These are phyloP conservation scores for Hamamelis virginiana DNA, from an alignment of 164 flowering plant genomes.

Conservation along the genomic window DNA sequence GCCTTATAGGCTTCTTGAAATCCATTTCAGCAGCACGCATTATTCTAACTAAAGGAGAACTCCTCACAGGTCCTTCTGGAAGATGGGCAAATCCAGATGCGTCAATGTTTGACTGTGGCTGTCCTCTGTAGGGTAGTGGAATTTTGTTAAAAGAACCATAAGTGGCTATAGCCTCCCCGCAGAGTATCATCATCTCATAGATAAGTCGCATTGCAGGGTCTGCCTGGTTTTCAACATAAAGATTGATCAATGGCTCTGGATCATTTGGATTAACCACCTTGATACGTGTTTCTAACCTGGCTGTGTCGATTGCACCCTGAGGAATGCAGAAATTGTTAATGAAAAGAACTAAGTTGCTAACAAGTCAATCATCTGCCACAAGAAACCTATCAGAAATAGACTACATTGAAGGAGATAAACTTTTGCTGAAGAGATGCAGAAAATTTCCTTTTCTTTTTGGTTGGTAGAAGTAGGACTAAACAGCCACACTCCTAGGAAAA, in stretches of 20 bases:
- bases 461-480: not conserved
- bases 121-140: slow-evolving; percentile 94
- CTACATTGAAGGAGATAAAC: not conserved
- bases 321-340: slow-evolving; percentile 6
- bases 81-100: slow-evolving; percentile 75
- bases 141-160: slow-evolving; percentile 72
- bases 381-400: not conserved
- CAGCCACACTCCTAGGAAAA: no score
- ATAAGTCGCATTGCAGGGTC: slow-evolving; percentile 96
- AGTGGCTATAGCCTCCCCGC: slow-evolving; percentile 88
- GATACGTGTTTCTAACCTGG: slow-evolving; percentile 76
- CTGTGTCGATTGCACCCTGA: slow-evolving; percentile 84
- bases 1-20: slow-evolving; percentile 81
- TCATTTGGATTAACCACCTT: slow-evolving; percentile 85
- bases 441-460: not conserved
- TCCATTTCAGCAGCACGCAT: slow-evolving; percentile 95
- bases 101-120: slow-evolving; percentile 80
- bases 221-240: slow-evolving; percentile 89
- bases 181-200: slow-evolving; percentile 94
- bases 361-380: not conserved
- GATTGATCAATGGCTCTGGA: slow-evolving; percentile 80
- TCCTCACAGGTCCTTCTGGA: slow-evolving; percentile 95
- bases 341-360: not conserved
- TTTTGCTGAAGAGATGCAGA: not conserved
- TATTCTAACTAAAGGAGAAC: slow-evolving; percentile 67